Percentiles rank a stretch among this genome's conserved stretches.
Conservation (phyloP, 1,284 basidiomycete genomes). For the Cutaneotrichosporon sp. region DNA sequence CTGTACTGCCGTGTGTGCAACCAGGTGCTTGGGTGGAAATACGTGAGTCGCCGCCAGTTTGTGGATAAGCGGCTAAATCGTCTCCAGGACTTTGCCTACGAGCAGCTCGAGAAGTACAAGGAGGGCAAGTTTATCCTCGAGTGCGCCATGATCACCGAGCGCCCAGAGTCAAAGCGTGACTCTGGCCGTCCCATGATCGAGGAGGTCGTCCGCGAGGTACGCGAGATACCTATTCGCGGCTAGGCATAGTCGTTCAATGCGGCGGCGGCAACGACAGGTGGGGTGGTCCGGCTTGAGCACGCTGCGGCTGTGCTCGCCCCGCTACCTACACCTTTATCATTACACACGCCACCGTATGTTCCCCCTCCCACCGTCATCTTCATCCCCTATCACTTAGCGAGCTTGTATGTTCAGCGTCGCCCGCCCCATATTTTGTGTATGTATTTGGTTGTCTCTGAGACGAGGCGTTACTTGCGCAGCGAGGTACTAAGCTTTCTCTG, state of each 20-base stretch:
- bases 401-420: neutral
- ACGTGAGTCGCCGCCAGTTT: conserved; percentile 57
- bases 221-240: neutral
- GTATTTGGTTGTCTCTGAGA: too few relatives aligned
- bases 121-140: conserved; percentile 98
- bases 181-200: conserved; percentile 29
- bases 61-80: neutral
- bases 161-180: conserved; percentile 30
- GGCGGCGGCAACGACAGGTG: neutral
- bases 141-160: conserved; percentile 65
- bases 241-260: too few relatives aligned
- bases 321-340: neutral
- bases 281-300: neutral
- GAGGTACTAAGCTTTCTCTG: too few relatives aligned
- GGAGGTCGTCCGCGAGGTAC: conserved; percentile 18
- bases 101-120: conserved; percentile 89
- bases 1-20: conserved; percentile 87
- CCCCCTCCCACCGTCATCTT: neutral
- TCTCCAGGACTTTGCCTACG: conserved; percentile 79
- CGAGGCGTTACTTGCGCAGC: too few relatives aligned
- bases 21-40: conserved; percentile 90
- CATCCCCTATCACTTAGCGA: neutral
- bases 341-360: neutral
- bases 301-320: neutral
- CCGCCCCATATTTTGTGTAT: too few relatives aligned